Evolutionary conservation across 768 basidiomycete genomes (phyloP), one percentile per base, ranked within the genome.

Genomic region (Rhizopogon vinicolor): DNA sequence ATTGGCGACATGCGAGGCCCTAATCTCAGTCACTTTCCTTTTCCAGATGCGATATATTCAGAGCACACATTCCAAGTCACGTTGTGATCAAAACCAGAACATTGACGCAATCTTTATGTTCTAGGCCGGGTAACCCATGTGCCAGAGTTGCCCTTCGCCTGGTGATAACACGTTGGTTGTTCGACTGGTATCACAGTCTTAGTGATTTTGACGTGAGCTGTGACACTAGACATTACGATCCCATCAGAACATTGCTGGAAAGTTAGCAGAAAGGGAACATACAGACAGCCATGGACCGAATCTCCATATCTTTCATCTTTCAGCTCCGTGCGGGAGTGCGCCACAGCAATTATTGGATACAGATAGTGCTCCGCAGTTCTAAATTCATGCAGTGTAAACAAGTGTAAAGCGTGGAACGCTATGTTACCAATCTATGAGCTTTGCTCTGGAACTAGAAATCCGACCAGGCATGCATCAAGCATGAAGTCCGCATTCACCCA

Each of bases 401-500:
- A 46, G 19, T 31, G 41, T 8, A 56, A n/a, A 22, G 42, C 44
- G 37, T 53, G 49, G 46, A 46, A 42, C 18, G 8, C n/a, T n/a
- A 39, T 10, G 46, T 28, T 31, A 51, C 37, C 31, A n/a, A 44
- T 18, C 31, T 72, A 74, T 19, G 72, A 68, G 33, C 75, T 72
- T 29, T 84, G 80, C 62, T 93, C 91, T 1, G 87, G 70, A 12
- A 94, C 84, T 41, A 99, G 74, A 64, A 97, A 91, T 14, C 96
- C 96, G 39, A 99, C 89, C 44, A 97, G 75, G 69, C 93, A 98
- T 35, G 85, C 80, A 66, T 98, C 95, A 19, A 99, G 77, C 92
- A 98, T 97, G 62, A 87, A 87, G 50, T 99, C 96, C n/a, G 81
- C 83, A 62, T 93, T 98, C 33, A 99, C 94, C 96, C 96, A 99